Evolutionary conservation across 2,329 filamentous ascomycete genomes (phyloP).

Genomic region (Phaeosphaeriaceae sp.): DNA sequence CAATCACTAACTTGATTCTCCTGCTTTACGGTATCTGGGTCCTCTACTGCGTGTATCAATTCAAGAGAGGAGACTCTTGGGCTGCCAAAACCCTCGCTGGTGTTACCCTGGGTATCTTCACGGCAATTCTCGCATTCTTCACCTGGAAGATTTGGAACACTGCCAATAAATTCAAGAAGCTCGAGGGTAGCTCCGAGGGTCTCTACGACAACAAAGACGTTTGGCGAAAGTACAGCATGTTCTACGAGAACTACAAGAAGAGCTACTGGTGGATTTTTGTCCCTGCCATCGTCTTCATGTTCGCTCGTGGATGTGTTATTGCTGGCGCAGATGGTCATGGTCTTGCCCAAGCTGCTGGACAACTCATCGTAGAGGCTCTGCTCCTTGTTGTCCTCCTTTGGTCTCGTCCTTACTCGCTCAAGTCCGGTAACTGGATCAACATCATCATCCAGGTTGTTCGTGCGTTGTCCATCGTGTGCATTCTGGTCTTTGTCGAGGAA

Average conservation of each 20-base stretch:
- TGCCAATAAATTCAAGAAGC: constrained; percentile 74
- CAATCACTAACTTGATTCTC: constrained; percentile 88
- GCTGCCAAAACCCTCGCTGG: constrained; percentile 84
- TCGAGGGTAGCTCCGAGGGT: constrained; percentile 72
- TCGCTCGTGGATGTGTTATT: constrained; percentile 84
- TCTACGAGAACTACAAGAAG: constrained; percentile 95
- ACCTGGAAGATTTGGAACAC: constrained; percentile 80
- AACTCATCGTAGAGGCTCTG: constrained; percentile 79
- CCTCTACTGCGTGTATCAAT: constrained; percentile 94
- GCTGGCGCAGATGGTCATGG: constrained; percentile 87
- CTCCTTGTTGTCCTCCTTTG: constrained; percentile 83
- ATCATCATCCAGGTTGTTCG: constrained; percentile 89
- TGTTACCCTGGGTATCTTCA: constrained; percentile 81
- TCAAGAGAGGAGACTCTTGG: constrained; percentile 93
- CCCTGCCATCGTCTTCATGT: constrained; percentile 86
- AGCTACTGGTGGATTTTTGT: constrained; percentile 98
- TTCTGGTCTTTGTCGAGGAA: constrained; percentile 92
- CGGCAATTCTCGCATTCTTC: constrained; percentile 80
- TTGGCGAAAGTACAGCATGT: constrained; percentile 95
- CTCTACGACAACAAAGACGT: constrained; percentile 89
- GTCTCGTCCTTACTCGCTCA: constrained; percentile 84
- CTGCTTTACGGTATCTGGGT: constrained; percentile 95
- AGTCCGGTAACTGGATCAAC: constrained; percentile 90
- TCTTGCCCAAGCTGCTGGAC: constrained; percentile 77
- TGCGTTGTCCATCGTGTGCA: constrained; percentile 84